Evolutionary conservation across 345 rosid species (phyloP), one percentile per base, ranked within the genome.

Genomic region (Chamaenerion angustifolium): DNA sequence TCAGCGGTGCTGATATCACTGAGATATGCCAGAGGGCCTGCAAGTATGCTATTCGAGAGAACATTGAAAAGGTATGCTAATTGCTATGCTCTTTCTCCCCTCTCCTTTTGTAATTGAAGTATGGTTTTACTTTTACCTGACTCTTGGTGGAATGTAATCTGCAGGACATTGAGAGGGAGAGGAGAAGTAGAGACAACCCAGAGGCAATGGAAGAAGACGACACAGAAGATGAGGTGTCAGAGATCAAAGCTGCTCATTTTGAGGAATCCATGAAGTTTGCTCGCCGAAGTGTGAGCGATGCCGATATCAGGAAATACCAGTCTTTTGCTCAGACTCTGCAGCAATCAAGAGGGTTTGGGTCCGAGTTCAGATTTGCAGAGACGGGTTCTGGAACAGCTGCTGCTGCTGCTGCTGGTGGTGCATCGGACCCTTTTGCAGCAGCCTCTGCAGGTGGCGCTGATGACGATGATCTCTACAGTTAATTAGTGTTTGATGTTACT

Each of bases 201-300:
- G 94, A 89, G 64, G 95, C 97, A 0, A 89, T 89, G 95, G 94
- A 89, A 69, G 97, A 89, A 68, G 97, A 85, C 54, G 64, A 69
- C 4, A 83, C 73, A 49, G 86, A 89, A 45, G n/a, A n/a, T n/a
- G 97, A 89, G 5, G 77, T 89, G 51, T 63, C 95, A 0, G 95
- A 88, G 80, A 88, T 88, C 62, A 80, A 72, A 61, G 78, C 95
- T 12, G 85, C 87, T 4, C 95, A 88, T 49, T 88, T 88, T n/a
- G 97, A 88, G 71, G 97, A 88, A 57, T 85, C 97, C 3, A 85
- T 85, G 95, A 88, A 85, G 68, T 88, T 65, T 52, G 97, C 97
- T 12, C 73, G 97, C 6, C 70, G 93, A 61, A 85, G 95, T 78
- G 95, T 84, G 40, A 84, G 95, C 17, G 97, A 88, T 69, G 97